A percentile compares a stretch with the other conserved stretches of the same genome.
phyloP scores from a whole-genome alignment of 352 stramenopile species.

The Blastocystis sp. region DNA sequence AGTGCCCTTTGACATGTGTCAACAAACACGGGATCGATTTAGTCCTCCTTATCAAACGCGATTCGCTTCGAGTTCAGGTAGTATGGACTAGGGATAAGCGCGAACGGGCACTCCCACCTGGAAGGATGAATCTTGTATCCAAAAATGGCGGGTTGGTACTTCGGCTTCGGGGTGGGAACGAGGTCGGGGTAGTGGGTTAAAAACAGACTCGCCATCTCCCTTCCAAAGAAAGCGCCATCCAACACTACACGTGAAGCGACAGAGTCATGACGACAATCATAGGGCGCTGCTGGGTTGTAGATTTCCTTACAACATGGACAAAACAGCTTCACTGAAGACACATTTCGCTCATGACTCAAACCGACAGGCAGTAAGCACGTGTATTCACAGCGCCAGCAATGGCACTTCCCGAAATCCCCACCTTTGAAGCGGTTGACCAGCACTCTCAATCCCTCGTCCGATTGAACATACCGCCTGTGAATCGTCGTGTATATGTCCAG shows the following conservation, averaged over 20 bases:
- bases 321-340: conserved; percentile 36
- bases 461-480: conserved; percentile 30
- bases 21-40: conserved; percentile 55
- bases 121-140: conserved; percentile 21
- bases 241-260: conserved; percentile 1
- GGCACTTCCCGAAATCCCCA: conserved; percentile 10
- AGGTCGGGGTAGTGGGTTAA: not conserved
- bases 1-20: not conserved
- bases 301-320: conserved; percentile 62
- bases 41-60: conserved; percentile 1
- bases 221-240: conserved; percentile 46
- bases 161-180: not conserved
- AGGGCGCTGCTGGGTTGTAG: conserved; percentile 12
- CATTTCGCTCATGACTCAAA: not conserved
- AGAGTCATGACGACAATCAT: not conserved
- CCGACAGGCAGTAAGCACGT: conserved; percentile 17
- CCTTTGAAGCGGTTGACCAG: not conserved
- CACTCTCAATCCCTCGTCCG: conserved; percentile 13
- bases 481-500: conserved; percentile 10
- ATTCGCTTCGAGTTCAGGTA: conserved; percentile 9
- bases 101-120: not conserved
- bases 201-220: not conserved
- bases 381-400: conserved; percentile 27
- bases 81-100: conserved; percentile 11
- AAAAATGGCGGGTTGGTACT: conserved; percentile 33